These are phyloP conservation scores for Trichosporon sp. DNA, from an alignment of 1,284 basidiomycete genomes.

Conservation along the genomic window DNA sequence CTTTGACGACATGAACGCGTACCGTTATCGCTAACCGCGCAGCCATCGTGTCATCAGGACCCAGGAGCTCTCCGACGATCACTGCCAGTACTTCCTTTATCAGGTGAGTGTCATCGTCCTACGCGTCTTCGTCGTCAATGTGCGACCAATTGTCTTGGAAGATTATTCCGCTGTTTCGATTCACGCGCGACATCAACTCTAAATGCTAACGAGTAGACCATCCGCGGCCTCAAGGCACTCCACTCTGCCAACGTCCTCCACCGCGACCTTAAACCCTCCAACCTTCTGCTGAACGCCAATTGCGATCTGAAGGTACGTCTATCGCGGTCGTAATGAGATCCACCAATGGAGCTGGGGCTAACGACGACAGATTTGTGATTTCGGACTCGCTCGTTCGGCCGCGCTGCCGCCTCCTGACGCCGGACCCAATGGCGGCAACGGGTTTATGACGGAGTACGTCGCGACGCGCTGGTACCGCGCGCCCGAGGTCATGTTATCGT, in stretches of 20 bases:
- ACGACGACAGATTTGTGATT: constrained; percentile 67
- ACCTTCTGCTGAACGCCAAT: constrained; percentile 86
- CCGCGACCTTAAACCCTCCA: constrained; percentile 90
- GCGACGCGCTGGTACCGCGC: constrained; percentile 92
- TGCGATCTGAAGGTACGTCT: constrained; percentile 79
- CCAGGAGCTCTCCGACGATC: constrained; percentile 80
- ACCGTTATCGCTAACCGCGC: constrained; percentile 8
- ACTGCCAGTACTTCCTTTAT: constrained; percentile 93
- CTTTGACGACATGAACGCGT: background rate
- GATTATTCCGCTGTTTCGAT: background rate
- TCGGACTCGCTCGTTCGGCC: constrained; percentile 81
- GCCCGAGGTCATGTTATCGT: constrained; percentile 91
- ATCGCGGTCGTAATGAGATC: background rate
- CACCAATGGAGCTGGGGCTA: constrained; percentile 1
- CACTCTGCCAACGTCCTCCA: constrained; percentile 89
- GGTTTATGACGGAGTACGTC: constrained; percentile 93
- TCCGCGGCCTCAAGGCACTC: constrained; percentile 84
- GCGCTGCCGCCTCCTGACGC: constrained; percentile 68
- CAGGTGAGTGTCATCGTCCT: constrained; percentile 57
- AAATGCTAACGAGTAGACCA: constrained; percentile 56
- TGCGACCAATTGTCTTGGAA: background rate
- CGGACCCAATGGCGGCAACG: constrained; percentile 69
- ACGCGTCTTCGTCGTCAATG: background rate
- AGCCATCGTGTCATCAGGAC: constrained; percentile 65
- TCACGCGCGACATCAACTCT: background rate